These are phyloP conservation scores for Platanthera zijinensis DNA, from an alignment of 106 monocot species.

Conservation along the genomic window DNA sequence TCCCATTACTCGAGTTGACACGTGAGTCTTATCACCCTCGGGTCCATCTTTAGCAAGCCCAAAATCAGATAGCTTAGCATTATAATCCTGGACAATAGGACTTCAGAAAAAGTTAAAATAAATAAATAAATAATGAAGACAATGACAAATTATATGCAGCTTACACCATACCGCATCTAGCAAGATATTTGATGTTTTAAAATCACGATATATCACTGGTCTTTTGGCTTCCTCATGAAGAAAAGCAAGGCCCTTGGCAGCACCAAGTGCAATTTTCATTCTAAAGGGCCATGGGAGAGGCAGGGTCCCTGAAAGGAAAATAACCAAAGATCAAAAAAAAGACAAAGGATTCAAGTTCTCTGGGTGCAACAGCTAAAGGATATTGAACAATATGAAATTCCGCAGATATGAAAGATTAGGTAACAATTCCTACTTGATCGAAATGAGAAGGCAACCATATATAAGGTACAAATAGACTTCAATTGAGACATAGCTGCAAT, in stretches of 20 bases:
- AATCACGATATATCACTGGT: constrained; percentile 25
- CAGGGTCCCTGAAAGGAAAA: constrained; percentile 11
- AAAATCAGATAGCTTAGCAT: constrained; percentile 41
- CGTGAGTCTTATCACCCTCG: constrained; percentile 38
- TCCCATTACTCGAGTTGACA: constrained; percentile 41
- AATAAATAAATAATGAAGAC: background rate
- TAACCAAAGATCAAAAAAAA: background rate
- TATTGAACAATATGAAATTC: background rate
- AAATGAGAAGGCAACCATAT: background rate
- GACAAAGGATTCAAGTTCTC: background rate
- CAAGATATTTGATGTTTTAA: constrained; percentile 26
- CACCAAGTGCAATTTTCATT: constrained; percentile 24
- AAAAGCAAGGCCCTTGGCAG: constrained; percentile 28
- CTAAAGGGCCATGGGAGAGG: constrained; percentile 22
- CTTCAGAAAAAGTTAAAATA: background rate
- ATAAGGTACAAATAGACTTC: no score
- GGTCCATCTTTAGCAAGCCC: constrained; percentile 44
- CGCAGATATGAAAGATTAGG: background rate
- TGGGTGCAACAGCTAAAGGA: background rate
- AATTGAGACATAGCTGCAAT: no score
- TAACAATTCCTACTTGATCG: background rate
- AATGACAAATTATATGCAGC: background rate
- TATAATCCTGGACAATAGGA: constrained; percentile 24
- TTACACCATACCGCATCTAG: constrained; percentile 14
- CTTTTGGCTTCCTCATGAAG: constrained; percentile 23